Evolutionary conservation across 129 eudicot species (phyloP).

Genomic region (Chrysanthemum makinoi): DNA sequence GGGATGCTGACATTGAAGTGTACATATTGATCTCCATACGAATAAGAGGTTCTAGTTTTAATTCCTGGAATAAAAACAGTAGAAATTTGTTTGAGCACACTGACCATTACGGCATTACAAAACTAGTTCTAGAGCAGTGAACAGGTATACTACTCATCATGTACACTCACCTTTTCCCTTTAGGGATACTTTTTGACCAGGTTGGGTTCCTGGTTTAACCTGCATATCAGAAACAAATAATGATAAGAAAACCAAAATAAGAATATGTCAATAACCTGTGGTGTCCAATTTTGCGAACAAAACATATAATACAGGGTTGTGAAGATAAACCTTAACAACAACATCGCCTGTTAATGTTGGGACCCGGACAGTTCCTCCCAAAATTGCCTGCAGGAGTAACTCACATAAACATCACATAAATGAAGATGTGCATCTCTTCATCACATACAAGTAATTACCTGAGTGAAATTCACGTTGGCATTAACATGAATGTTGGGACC

Average conservation of each 20-base stretch:
- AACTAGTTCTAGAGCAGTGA: not conserved
- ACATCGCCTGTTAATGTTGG: constrained; percentile 95
- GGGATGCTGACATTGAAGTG: constrained; percentile 89
- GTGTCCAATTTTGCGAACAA: not conserved
- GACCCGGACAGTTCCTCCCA: constrained; percentile 78
- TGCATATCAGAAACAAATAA: constrained; percentile 14
- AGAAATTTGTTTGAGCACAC: not conserved
- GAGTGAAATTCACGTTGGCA: constrained; percentile 60
- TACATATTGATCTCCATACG: constrained; percentile 80
- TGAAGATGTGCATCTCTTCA: not conserved
- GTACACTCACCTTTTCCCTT: constrained; percentile 65
- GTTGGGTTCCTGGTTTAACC: constrained; percentile 94
- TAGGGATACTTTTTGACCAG: constrained; percentile 82
- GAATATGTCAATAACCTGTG: too few relatives aligned
- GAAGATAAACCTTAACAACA: constrained; percentile 60
- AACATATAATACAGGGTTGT: not conserved
- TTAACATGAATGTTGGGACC: constrained; percentile 86
- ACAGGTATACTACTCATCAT: not conserved
- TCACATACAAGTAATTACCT: constrained; percentile 41
- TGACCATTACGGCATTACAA: not conserved
- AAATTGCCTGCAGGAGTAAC: constrained; percentile 60
- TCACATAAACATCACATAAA: not conserved
- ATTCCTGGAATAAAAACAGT: constrained; percentile 53
- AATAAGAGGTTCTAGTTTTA: constrained; percentile 53
- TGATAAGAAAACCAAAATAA: not conserved